phyloP scores from a whole-genome alignment of 1,284 basidiomycete species.

The Stygiomarasmius scandens region DNA sequence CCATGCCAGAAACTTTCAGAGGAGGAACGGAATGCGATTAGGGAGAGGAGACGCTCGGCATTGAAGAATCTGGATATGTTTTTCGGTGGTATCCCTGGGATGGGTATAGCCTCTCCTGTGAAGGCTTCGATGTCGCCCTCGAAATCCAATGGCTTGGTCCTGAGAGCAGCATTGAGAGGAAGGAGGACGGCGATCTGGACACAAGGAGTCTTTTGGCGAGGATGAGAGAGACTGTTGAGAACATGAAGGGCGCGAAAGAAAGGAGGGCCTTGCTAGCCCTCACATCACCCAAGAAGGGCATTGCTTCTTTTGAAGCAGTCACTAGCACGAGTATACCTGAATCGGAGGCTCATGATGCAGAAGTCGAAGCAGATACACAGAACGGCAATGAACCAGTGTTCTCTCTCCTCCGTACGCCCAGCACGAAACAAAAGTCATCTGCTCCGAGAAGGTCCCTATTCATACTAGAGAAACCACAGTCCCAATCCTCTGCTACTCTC shows the following conservation, averaged over 20 bases:
- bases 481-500: too few relatives aligned
- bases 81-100: slow-evolving; percentile 14
- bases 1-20: too few relatives aligned
- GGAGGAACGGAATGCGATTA: slow-evolving; percentile 13
- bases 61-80: slow-evolving; percentile 10
- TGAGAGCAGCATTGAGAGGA: slow-evolving; percentile 24
- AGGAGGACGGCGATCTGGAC: slow-evolving; percentile 45
- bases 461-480: not conserved
- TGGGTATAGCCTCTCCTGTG: too few relatives aligned
- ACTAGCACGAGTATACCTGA: too few relatives aligned
- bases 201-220: slow-evolving; percentile 56
- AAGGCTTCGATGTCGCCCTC: too few relatives aligned
- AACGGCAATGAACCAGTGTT: too few relatives aligned
- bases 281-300: slow-evolving; percentile 23
- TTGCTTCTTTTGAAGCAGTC: too few relatives aligned
- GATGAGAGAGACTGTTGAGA: slow-evolving; percentile 65
- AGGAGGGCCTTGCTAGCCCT: slow-evolving; percentile 43
- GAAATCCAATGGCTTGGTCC: slow-evolving; percentile 10
- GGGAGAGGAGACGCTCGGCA: slow-evolving; percentile 13
- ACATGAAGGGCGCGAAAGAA: slow-evolving; percentile 46
- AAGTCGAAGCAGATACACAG: too few relatives aligned
- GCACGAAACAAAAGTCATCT: not conserved
- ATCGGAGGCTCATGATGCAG: too few relatives aligned
- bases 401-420: slow-evolving; percentile 10
- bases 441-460: not conserved